Conservation (phyloP, 192 early-diverging fungal species). For the Mortierella antarctica region DNA sequence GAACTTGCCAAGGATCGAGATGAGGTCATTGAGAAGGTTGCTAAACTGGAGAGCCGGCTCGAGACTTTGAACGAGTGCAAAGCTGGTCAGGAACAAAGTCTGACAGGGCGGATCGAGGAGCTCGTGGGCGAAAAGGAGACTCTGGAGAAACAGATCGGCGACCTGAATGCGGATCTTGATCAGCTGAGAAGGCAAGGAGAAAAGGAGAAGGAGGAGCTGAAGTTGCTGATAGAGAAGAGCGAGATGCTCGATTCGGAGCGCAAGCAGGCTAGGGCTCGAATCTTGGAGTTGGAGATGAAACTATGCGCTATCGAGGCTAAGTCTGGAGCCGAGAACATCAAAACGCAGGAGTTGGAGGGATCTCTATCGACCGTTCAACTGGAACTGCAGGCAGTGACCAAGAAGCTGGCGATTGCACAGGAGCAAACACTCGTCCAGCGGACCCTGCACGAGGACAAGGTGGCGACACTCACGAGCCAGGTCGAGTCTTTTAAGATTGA, state of each 20-base stretch:
- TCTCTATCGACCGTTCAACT: constrained; percentile 1
- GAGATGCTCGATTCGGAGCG: not conserved
- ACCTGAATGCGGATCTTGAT: constrained; percentile 2
- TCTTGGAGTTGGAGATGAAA: constrained; percentile 4
- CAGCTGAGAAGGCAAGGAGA: not conserved
- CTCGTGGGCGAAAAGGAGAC: constrained; percentile 7
- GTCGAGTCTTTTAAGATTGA: constrained; percentile 20
- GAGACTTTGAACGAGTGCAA: constrained; percentile 38
- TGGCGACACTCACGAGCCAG: constrained; percentile 6
- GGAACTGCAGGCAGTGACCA: constrained; percentile 22
- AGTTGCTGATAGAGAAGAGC: not conserved
- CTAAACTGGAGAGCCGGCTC: constrained; percentile 24
- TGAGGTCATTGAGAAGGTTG: constrained; percentile 29
- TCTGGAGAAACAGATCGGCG: constrained; percentile 1
- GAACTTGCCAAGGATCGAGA: constrained; percentile 44
- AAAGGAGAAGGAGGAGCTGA: not conserved
- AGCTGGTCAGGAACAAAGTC: constrained; percentile 37
- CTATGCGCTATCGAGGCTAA: not conserved
- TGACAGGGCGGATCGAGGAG: constrained; percentile 33
- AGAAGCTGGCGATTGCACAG: constrained; percentile 21
- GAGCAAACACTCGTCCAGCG: constrained; percentile 16
- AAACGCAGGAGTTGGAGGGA: constrained; percentile 10
- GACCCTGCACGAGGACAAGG: constrained; percentile 17
- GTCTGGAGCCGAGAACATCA: constrained; percentile 1
- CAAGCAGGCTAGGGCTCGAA: not conserved